A percentile compares a stretch with the other conserved stretches of the same genome.
Conservation (phyloP, 441 rosid genomes). For the Croton setiger region DNA sequence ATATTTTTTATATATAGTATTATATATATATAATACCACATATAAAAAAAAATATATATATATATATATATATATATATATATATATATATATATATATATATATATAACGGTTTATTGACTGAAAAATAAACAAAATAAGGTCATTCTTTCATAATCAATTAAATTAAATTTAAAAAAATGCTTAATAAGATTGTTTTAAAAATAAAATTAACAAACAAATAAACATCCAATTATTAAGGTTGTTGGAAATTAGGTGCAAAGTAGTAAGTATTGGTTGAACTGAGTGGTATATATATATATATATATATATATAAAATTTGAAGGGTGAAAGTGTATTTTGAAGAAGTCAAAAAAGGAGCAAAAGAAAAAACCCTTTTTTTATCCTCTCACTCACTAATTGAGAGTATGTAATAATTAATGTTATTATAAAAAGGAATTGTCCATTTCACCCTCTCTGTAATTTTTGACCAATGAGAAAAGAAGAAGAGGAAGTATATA, state of each 20-base stretch:
- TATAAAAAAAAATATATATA: too few species aligned
- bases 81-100: background rate
- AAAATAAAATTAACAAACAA: background rate
- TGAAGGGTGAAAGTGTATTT: background rate
- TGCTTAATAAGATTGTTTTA: background rate
- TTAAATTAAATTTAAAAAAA: background rate
- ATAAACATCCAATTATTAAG: background rate
- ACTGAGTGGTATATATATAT: background rate
- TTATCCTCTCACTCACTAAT: conserved; percentile 9
- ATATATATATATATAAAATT: conserved; percentile 22
- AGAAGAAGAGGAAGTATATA: background rate
- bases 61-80: too few species aligned
- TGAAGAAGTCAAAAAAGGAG: conserved; percentile 32
- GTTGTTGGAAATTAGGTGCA: conserved; percentile 36
- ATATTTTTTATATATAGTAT: too few species aligned
- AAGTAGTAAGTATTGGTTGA: conserved; percentile 11
- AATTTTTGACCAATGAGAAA: conserved; percentile 7
- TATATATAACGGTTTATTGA: background rate
- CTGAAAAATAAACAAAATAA: conserved; percentile 1
- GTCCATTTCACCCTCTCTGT: conserved; percentile 14
- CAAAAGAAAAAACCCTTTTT: background rate
- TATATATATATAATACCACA: too few species aligned
- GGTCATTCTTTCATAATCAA: background rate
- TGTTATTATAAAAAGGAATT: conserved; percentile 15
- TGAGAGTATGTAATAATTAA: conserved; percentile 22